phyloP scores from a whole-genome alignment of 2,329 filamentous ascomycete genomes.

The Fusarium illudens region DNA sequence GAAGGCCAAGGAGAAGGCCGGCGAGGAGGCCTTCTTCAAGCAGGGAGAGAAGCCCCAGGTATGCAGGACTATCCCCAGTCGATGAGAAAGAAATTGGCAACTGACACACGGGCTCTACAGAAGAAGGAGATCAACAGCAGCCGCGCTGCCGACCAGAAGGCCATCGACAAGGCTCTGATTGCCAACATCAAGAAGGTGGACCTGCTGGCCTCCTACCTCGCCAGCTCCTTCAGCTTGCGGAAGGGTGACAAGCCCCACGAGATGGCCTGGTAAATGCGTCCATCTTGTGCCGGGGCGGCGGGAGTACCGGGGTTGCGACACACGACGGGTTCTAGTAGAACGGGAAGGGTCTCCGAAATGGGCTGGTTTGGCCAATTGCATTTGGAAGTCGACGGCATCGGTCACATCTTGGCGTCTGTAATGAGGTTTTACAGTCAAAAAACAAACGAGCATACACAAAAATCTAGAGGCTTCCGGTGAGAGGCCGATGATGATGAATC shows the following conservation, averaged over 20 bases:
- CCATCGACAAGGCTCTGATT: conserved; percentile 94
- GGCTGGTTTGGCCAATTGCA: conserved; percentile 71
- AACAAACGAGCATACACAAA: conserved; percentile 55
- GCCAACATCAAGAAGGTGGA: conserved; percentile 99
- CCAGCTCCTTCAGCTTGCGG: conserved; percentile 96
- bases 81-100: not conserved
- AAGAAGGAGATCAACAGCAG: conserved; percentile 96
- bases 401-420: conserved; percentile 73
- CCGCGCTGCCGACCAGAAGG: conserved; percentile 97
- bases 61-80: too few species aligned
- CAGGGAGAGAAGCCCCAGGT: conserved; percentile 98
- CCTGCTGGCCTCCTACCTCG: conserved; percentile 91
- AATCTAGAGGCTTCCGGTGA: conserved; percentile 48
- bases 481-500: conserved; percentile 46
- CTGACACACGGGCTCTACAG: conserved; percentile 59
- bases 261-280: conserved; percentile 91
- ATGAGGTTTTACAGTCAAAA: conserved; percentile 70
- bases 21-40: conserved; percentile 99
- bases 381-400: conserved; percentile 72
- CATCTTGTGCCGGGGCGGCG: conserved; percentile 43
- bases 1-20: conserved; percentile 93
- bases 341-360: conserved; percentile 57
- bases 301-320: conserved; percentile 45
- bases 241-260: conserved; percentile 99
- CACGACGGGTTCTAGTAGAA: conserved; percentile 53